A percentile compares a stretch with the other conserved stretches of the same genome.
Conservation (phyloP, 148 eudicot species). For the Persicaria tinctoria region DNA sequence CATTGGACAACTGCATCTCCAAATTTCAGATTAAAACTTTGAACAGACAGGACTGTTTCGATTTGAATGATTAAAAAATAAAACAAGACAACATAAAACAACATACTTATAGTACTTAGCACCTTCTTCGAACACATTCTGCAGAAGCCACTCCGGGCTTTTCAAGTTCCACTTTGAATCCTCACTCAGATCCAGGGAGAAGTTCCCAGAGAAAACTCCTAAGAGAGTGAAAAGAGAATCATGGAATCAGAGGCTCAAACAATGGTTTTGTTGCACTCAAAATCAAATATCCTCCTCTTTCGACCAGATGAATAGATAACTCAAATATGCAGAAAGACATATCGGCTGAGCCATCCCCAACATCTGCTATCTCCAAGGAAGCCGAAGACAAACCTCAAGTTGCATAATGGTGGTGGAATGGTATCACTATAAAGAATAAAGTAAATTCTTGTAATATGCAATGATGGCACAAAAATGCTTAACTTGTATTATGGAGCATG, state of each 20-base stretch:
- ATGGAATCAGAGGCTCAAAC: background rate
- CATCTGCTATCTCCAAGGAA: conserved; percentile 74
- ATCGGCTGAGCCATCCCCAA: conserved; percentile 53
- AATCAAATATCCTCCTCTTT: background rate
- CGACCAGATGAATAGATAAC: background rate
- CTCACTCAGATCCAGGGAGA: conserved; percentile 70
- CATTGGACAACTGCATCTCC: background rate
- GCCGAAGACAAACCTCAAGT: too few species aligned
- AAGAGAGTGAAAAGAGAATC: background rate
- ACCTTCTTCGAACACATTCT: too few species aligned
- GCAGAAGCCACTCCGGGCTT: too few species aligned
- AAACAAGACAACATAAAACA: background rate
- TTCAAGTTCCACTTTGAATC: conserved; percentile 74
- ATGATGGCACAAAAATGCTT: too few species aligned
- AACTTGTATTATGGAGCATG: too few species aligned
- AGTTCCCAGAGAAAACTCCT: conserved; percentile 86
- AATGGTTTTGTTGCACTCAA: background rate
- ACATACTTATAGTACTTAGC: conserved; percentile 5
- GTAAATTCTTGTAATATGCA: too few species aligned
- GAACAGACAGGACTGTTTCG: background rate
- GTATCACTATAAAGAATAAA: too few species aligned
- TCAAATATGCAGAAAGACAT: conserved; percentile 7
- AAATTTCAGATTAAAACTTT: background rate
- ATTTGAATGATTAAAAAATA: background rate
- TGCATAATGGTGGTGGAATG: too few species aligned